Conservation (phyloP, 2,329 filamentous ascomycete genomes). For the Akanthomyces uredinophilus region DNA sequence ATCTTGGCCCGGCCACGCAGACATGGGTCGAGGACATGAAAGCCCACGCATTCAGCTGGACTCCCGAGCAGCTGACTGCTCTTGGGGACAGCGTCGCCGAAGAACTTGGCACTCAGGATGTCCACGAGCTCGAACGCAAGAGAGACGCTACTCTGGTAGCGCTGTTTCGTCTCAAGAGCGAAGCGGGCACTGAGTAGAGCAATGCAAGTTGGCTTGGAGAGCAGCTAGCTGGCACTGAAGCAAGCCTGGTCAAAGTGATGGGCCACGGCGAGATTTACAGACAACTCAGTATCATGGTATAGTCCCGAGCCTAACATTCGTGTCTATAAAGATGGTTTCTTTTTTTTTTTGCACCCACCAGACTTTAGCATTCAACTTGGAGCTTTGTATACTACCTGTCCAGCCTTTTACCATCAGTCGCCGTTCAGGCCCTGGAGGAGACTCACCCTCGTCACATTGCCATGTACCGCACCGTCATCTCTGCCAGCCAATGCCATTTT, state of each 20-base stretch:
- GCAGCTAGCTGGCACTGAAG: background rate
- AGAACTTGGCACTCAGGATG: background rate
- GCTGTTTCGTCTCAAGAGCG: background rate
- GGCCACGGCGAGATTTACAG: background rate
- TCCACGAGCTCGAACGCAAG: background rate
- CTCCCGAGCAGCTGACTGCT: background rate
- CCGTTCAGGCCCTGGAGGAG: no score
- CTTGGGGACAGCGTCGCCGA: background rate
- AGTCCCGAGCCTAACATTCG: background rate
- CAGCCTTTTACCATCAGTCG: no score
- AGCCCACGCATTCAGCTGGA: background rate
- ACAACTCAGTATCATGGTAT: background rate
- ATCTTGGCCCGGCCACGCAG: slow-evolving; percentile 14
- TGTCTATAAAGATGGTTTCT: background rate
- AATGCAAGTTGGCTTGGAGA: background rate
- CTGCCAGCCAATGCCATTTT: no score
- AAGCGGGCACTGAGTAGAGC: background rate
- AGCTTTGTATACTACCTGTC: background rate
- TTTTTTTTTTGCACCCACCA: background rate
- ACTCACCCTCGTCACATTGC: no score
- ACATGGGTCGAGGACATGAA: slow-evolving; percentile 14
- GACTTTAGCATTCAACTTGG: background rate
- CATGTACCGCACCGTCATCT: no score
- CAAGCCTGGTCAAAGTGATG: background rate
- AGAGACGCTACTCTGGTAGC: background rate